These are phyloP conservation scores for Starmerella tilneyi DNA, from an alignment of 805 yeast species.

Conservation along the genomic window DNA sequence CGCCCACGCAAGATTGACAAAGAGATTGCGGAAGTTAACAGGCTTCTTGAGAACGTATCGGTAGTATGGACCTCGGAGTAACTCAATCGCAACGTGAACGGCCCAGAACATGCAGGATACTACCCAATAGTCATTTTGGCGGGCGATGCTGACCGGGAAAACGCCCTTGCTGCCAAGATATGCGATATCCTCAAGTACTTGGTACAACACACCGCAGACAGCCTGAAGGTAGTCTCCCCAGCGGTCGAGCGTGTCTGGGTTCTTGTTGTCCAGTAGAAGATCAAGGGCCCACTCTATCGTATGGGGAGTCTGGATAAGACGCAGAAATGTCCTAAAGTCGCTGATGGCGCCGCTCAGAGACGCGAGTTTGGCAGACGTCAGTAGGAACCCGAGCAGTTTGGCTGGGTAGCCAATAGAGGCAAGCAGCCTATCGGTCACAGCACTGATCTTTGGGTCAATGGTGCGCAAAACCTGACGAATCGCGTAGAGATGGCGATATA, in stretches of 20 bases:
- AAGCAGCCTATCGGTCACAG: constrained; percentile 23
- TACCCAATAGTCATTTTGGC: constrained; percentile 31
- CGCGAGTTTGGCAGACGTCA: constrained; percentile 9
- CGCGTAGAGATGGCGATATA: constrained; percentile 17
- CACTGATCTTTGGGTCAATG: constrained; percentile 17
- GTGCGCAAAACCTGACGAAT: constrained; percentile 11
- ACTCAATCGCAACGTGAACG: constrained; percentile 32
- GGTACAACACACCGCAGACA: constrained; percentile 32
- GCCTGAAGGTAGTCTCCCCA: constrained; percentile 31
- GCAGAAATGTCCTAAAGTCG: constrained; percentile 31
- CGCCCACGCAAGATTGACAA: constrained; percentile 34
- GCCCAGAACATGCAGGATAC: constrained; percentile 34
- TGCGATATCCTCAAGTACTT: constrained; percentile 36
- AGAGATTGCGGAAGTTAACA: constrained; percentile 21
- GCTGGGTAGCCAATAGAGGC: constrained; percentile 29
- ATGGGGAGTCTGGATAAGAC: constrained; percentile 33
- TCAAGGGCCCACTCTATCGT: constrained; percentile 33
- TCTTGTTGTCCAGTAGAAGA: constrained; percentile 27
- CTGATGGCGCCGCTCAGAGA: constrained; percentile 17
- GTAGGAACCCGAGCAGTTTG: constrained; percentile 16
- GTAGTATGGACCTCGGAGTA: constrained; percentile 25
- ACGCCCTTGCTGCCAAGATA: constrained; percentile 33
- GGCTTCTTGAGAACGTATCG: constrained; percentile 17
- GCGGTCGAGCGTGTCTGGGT: constrained; percentile 28
- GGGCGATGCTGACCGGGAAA: constrained; percentile 26